phyloP scores from a whole-genome alignment of 495 filamentous ascomycete species.

The Hypoxylon perforatum region DNA sequence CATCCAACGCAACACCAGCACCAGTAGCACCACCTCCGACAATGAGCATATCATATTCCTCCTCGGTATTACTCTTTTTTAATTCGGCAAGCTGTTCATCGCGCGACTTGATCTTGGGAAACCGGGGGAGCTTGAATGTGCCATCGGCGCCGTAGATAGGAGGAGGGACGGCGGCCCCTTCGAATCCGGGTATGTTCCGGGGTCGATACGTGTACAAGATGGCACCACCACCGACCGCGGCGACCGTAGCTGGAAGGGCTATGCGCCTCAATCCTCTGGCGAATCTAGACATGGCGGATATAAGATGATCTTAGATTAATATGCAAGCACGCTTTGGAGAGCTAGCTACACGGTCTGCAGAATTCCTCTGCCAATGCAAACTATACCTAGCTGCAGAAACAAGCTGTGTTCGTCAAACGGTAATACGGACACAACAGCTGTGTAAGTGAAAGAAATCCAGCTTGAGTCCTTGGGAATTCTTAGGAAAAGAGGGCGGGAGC shows the following conservation, averaged over 20 bases:
- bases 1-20: conserved; percentile 92
- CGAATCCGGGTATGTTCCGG: conserved; percentile 84
- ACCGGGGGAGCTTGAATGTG: conserved; percentile 80
- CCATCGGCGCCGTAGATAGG: conserved; percentile 83
- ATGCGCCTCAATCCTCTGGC: conserved; percentile 49
- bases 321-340: background rate
- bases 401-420: conserved; percentile 5
- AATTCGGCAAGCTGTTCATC: conserved; percentile 72
- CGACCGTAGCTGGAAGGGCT: conserved; percentile 51
- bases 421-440: conserved; percentile 16
- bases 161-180: conserved; percentile 81
- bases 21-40: conserved; percentile 96
- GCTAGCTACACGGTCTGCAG: conserved; percentile 12
- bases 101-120: conserved; percentile 80
- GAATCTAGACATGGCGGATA: conserved; percentile 43
- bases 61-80: conserved; percentile 58
- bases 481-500: background rate
- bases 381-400: conserved; percentile 16
- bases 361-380: conserved; percentile 5
- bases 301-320: conserved; percentile 2
- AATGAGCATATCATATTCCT: conserved; percentile 85
- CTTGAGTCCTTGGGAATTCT: conserved; percentile 5
- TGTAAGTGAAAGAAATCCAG: background rate
- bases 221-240: conserved; percentile 59
- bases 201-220: conserved; percentile 86